Conservation (phyloP, 345 rosid species). For the Gossypium longicalyx region DNA sequence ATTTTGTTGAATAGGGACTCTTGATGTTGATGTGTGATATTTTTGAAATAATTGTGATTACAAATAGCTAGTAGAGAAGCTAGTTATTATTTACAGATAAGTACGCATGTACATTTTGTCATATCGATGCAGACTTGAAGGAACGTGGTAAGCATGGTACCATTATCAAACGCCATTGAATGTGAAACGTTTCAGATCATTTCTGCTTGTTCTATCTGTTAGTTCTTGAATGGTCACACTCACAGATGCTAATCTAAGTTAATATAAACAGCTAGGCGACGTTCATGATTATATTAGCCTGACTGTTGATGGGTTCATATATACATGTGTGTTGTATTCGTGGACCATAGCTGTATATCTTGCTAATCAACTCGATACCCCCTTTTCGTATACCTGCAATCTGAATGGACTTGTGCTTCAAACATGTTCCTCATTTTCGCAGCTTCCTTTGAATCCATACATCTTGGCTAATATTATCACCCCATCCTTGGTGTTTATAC, state of each 20-base stretch:
- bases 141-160: not conserved
- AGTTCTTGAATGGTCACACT: not conserved
- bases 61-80: no score
- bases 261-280: not conserved
- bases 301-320: not conserved
- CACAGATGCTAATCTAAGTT: not conserved
- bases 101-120: not conserved
- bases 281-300: not conserved
- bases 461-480: no score
- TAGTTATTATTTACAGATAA: not conserved
- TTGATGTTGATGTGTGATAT: no score
- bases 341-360: not conserved
- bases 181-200: not conserved
- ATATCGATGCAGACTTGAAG: not conserved
- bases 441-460: not conserved
- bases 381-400: not conserved
- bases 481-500: no score
- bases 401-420: not conserved
- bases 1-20: no score
- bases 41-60: no score
- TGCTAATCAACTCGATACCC: not conserved
- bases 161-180: not conserved
- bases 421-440: not conserved
- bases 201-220: not conserved
- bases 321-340: not conserved